phyloP scores from a whole-genome alignment of 352 stramenopile genomes.

The Globisporangium takayamanum region DNA sequence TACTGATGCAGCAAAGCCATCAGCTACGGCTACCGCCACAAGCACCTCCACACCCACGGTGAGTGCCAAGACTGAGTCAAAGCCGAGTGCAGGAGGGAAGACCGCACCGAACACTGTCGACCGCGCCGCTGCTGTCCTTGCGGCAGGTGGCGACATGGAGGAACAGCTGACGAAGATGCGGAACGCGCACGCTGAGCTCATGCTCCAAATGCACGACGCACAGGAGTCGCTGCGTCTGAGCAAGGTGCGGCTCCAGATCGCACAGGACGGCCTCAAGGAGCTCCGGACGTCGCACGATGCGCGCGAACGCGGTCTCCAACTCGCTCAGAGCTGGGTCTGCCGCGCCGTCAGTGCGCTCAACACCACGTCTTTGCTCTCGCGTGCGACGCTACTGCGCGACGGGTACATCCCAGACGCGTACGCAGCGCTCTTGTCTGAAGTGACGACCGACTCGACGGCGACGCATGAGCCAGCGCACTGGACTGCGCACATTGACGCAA shows the following conservation, averaged over 20 bases:
- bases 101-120: slow-evolving; percentile 41
- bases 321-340: slow-evolving; percentile 50
- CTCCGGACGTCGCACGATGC: slow-evolving; percentile 58
- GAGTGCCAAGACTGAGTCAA: not conserved
- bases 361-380: slow-evolving; percentile 27
- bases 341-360: slow-evolving; percentile 53
- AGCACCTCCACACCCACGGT: not conserved
- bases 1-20: not conserved
- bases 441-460: not conserved
- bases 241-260: slow-evolving; percentile 47
- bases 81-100: slow-evolving; percentile 6
- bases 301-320: slow-evolving; percentile 51
- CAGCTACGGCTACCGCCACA: not conserved
- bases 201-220: slow-evolving; percentile 58
- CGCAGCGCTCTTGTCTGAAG: slow-evolving; percentile 28
- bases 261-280: slow-evolving; percentile 49
- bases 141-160: slow-evolving; percentile 51
- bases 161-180: slow-evolving; percentile 73
- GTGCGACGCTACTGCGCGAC: slow-evolving; percentile 21
- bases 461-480: not conserved
- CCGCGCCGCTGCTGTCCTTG: slow-evolving; percentile 45
- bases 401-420: slow-evolving; percentile 49
- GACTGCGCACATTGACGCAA: slow-evolving; percentile 35
- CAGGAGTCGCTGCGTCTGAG: slow-evolving; percentile 58
- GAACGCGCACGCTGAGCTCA: slow-evolving; percentile 56